These are phyloP conservation scores for Fusarium tuaranense DNA, from an alignment of 2,329 filamentous ascomycete species.

Conservation along the genomic window DNA sequence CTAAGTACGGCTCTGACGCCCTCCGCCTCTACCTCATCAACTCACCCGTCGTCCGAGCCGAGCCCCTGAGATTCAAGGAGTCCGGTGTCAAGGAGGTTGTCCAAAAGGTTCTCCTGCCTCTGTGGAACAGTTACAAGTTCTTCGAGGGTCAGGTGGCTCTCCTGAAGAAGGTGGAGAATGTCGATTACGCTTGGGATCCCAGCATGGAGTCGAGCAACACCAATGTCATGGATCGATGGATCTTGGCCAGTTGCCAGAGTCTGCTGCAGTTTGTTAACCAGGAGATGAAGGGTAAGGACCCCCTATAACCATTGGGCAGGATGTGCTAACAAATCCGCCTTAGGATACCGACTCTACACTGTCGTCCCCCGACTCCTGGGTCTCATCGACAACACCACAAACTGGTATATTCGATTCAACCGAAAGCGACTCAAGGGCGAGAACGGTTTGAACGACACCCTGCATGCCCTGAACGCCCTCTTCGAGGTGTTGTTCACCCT, in stretches of 20 bases:
- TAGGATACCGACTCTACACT: slow-evolving; percentile 84
- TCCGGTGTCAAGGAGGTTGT: slow-evolving; percentile 94
- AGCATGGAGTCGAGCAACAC: slow-evolving; percentile 79
- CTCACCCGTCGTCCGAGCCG: slow-evolving; percentile 91
- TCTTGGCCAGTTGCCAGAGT: slow-evolving; percentile 91
- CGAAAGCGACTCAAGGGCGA: slow-evolving; percentile 91
- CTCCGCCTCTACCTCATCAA: slow-evolving; percentile 97
- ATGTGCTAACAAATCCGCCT: slow-evolving; percentile 6
- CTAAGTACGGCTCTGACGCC: slow-evolving; percentile 91
- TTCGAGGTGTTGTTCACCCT: slow-evolving; percentile 95
- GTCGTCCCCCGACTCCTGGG: slow-evolving; percentile 87
- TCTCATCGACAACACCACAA: slow-evolving; percentile 95
- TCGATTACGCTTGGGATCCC: slow-evolving; percentile 84
- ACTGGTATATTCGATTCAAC: slow-evolving; percentile 99
- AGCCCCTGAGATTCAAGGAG: slow-evolving; percentile 93
- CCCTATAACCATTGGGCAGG: not conserved
- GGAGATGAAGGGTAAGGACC: slow-evolving; percentile 81
- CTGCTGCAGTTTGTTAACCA: slow-evolving; percentile 91
- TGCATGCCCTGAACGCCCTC: slow-evolving; percentile 91
- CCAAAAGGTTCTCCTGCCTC: slow-evolving; percentile 86
- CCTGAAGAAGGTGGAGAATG: slow-evolving; percentile 84
- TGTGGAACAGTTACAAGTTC: slow-evolving; percentile 99
- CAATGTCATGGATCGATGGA: slow-evolving; percentile 98
- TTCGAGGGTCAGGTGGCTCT: slow-evolving; percentile 90
- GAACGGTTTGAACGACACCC: slow-evolving; percentile 85